Base-by-base conservation (phyloP, 2,329 filamentous ascomycete species). In the Neocucurbitaria cava region DNA sequence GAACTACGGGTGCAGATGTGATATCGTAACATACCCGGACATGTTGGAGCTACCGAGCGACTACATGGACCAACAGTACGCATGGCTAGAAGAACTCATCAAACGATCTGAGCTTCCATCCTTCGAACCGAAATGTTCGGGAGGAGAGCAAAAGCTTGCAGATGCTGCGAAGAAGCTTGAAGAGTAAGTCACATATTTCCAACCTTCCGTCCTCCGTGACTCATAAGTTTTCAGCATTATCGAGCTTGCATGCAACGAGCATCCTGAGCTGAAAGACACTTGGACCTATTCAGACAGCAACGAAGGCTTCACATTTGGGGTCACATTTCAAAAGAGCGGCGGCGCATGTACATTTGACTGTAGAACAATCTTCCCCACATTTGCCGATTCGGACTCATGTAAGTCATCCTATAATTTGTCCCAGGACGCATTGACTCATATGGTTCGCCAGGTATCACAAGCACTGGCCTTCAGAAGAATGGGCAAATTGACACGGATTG, bases 21-120 rank as follows among this genome's bases (percentile, higher is more conserved):
- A n/a, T 15, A 17, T 23, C 3, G 48, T 49, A 2, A 38, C 24
- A 2, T 43, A 43, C 20, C 47, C 40, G 13, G 18, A 43, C 15
- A 17, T 41, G 4, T 3, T 44, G 7, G 21, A 23, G 15, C 3
- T 49, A 15, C 24, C 24, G 13, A 5, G 11, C 3, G 31, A 44
- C 30, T 49, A 49, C 28, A 51, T 51, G 48, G 23, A 51, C 31
- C n/a, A 51, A 11, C 41, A 51, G 17, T 51, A 51, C 33, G 18
- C 40, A 26, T 45, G 41, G 40, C 40, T 51, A 1, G 49, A 52
- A 24, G 49, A 52, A 28, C 49, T 52, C 5, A 28, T 51, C 42
- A 40, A 41, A 42, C 17, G 30, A 15, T 30, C 49, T 1, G 23
- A 21, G 1, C 15, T 31, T 13, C 49, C 26, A 1, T 18, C 13